Percentiles rank a stretch among this genome's conserved stretches.
phyloP scores from a whole-genome alignment of 2,329 filamentous ascomycete genomes.

The Colletotrichum shisoi region DNA sequence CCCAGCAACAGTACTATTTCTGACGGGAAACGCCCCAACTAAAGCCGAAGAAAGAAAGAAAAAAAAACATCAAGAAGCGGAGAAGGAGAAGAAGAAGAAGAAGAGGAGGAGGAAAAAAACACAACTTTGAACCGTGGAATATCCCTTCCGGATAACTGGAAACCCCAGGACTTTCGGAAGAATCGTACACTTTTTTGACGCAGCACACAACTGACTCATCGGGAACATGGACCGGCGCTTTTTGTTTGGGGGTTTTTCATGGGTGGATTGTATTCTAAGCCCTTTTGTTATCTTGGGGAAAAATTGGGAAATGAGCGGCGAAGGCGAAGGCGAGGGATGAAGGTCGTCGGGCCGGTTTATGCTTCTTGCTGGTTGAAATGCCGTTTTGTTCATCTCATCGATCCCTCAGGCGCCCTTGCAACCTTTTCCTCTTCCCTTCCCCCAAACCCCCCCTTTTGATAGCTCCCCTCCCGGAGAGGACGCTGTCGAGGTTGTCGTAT shows the following conservation, averaged over 20 bases:
- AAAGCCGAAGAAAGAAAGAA: background rate
- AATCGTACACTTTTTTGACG: background rate
- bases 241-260: background rate
- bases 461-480: background rate
- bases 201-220: conserved; percentile 1
- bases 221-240: conserved; percentile 17
- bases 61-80: background rate
- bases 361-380: background rate
- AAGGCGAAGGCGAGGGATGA: background rate
- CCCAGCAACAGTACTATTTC: conserved; percentile 66
- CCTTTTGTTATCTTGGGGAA: background rate
- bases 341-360: background rate
- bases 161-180: background rate
- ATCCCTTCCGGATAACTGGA: background rate
- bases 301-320: background rate
- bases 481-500: background rate
- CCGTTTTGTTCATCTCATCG: background rate
- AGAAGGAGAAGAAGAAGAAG: too few relatives aligned
- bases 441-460: background rate
- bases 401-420: background rate
- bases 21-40: conserved; percentile 41
- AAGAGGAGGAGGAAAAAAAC: too few relatives aligned
- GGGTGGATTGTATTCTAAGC: too few relatives aligned
- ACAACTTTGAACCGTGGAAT: background rate
- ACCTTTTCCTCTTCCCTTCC: too few relatives aligned